phyloP scores from a whole-genome alignment of 345 rosid genomes.

The Salix viminalis region DNA sequence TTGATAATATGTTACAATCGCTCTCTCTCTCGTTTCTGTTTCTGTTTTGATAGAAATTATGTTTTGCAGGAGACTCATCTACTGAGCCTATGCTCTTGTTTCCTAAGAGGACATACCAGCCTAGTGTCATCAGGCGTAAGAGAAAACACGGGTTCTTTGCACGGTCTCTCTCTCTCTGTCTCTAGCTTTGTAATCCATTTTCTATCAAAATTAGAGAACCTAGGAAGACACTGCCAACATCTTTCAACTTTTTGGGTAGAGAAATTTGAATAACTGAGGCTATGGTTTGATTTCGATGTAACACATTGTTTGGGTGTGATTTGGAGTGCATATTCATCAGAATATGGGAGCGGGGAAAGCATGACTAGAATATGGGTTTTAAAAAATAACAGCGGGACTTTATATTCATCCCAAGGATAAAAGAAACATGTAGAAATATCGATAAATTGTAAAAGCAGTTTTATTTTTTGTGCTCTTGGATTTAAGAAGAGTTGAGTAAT shows the following conservation, averaged over 20 bases:
- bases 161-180: slow-evolving; percentile 46
- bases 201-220: not conserved
- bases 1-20: not conserved
- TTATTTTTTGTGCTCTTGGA: too few species aligned
- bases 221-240: not conserved
- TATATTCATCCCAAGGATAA: too few species aligned
- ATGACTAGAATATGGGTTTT: too few species aligned
- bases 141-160: slow-evolving; percentile 89
- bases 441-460: too few species aligned
- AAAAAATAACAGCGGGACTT: too few species aligned
- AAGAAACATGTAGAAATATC: too few species aligned
- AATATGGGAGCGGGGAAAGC: too few species aligned
- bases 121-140: slow-evolving; percentile 79
- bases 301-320: not conserved
- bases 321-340: too few species aligned
- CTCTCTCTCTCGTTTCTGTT: too few species aligned
- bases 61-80: slow-evolving; percentile 56
- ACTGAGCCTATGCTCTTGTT: slow-evolving; percentile 66
- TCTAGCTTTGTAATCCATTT: not conserved
- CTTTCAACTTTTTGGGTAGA: not conserved
- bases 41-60: not conserved
- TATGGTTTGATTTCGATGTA: not conserved
- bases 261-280: not conserved
- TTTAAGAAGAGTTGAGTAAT: too few species aligned
- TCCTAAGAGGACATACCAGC: slow-evolving; percentile 86